These are phyloP conservation scores for Epichloe bromicola DNA, from an alignment of 2,329 filamentous ascomycete species.

Conservation along the genomic window DNA sequence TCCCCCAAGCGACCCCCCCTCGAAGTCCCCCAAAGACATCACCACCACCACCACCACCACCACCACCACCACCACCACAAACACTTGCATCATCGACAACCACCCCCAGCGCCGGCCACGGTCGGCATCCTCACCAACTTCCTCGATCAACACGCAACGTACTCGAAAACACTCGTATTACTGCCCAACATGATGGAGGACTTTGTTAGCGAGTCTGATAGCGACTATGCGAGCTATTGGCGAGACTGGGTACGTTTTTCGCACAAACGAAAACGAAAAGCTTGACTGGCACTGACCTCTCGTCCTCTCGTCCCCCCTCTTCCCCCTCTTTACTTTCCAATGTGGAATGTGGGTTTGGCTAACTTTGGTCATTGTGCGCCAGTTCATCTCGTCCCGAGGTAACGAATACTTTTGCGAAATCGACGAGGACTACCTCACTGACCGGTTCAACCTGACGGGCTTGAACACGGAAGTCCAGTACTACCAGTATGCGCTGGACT, in stretches of 20 bases:
- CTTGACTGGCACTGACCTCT: not conserved
- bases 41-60: not conserved
- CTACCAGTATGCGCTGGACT: constrained; percentile 95
- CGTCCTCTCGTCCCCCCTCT: not conserved
- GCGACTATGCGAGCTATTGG: constrained; percentile 99
- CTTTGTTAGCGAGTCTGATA: constrained; percentile 94
- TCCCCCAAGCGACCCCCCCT: no score
- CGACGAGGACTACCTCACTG: constrained; percentile 95
- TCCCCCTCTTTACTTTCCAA: no score
- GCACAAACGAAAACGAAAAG: not conserved
- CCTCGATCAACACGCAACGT: not conserved
- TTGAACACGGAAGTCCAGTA: constrained; percentile 96
- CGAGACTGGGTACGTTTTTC: constrained; percentile 75
- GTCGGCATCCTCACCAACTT: not conserved
- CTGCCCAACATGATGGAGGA: constrained; percentile 63
- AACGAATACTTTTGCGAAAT: constrained; percentile 99
- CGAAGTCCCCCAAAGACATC: not conserved
- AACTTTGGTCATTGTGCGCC: constrained; percentile 3
- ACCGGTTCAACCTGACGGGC: constrained; percentile 94
- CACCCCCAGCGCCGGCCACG: not conserved
- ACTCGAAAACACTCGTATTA: not conserved
- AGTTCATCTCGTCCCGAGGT: constrained; percentile 96
- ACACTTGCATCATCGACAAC: not conserved
- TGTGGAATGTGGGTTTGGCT: not conserved
- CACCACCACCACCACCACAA: not conserved